These are phyloP conservation scores for Komagataella pastoris DNA, from an alignment of 805 yeast species.

Conservation along the genomic window DNA sequence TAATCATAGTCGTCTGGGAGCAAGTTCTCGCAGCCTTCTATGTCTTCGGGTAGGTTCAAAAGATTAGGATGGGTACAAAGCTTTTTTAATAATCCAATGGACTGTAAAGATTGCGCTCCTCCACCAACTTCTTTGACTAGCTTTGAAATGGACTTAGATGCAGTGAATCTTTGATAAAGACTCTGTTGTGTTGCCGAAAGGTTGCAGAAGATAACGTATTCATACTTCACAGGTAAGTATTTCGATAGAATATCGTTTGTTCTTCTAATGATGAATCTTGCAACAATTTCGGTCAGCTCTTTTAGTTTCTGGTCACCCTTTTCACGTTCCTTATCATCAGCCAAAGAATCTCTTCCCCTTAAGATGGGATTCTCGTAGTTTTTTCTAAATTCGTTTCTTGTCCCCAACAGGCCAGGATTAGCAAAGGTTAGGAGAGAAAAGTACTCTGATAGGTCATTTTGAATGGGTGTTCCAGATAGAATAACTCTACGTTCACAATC, in stretches of 20 bases:
- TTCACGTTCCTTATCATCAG: constrained; percentile 64
- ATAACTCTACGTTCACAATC: constrained; percentile 83
- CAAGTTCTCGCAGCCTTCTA: constrained; percentile 51
- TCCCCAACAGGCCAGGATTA: constrained; percentile 85
- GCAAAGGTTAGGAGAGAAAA: constrained; percentile 85
- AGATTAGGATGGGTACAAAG: constrained; percentile 91
- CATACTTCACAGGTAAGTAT: constrained; percentile 90
- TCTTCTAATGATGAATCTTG: constrained; percentile 84
- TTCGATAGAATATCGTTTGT: constrained; percentile 91
- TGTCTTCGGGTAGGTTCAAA: constrained; percentile 59
- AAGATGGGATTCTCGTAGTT: constrained; percentile 74
- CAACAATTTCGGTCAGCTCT: constrained; percentile 65
- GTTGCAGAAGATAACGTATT: constrained; percentile 89
- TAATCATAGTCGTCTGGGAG: constrained; percentile 66
- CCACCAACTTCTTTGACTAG: constrained; percentile 37
- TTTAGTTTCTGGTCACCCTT: constrained; percentile 57
- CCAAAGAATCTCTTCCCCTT: constrained; percentile 80
- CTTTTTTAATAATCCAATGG: constrained; percentile 80
- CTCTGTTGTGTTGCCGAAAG: constrained; percentile 64
- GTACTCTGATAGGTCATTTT: constrained; percentile 88
- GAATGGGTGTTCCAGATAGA: constrained; percentile 93
- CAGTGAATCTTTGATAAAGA: constrained; percentile 61
- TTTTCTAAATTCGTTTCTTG: constrained; percentile 71
- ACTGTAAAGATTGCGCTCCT: constrained; percentile 77
- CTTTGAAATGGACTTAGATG: constrained; percentile 64